phyloP scores from a whole-genome alignment of 805 yeast species.

The Jamesozyma piceae region DNA sequence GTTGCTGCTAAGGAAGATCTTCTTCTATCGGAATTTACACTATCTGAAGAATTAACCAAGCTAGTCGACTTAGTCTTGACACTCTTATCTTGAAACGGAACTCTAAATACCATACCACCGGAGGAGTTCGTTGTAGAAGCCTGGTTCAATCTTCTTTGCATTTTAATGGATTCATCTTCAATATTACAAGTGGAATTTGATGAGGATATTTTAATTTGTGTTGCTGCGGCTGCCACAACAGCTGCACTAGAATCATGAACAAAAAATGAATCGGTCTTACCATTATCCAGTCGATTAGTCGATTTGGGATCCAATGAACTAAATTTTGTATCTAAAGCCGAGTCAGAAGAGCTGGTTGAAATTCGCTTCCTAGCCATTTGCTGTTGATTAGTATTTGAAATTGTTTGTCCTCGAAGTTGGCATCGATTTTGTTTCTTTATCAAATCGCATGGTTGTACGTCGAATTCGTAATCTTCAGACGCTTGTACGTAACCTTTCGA shows the following conservation, averaged over 20 bases:
- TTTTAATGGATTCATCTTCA: slow-evolving; percentile 1
- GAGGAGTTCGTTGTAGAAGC: slow-evolving; percentile 18
- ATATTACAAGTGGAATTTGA: slow-evolving; percentile 2
- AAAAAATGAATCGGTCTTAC: not conserved
- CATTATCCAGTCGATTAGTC: not conserved
- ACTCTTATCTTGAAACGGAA: slow-evolving; percentile 53
- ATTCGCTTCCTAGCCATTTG: not conserved
- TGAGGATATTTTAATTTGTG: slow-evolving; percentile 4
- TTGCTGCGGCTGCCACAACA: not conserved
- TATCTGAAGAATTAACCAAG: not conserved
- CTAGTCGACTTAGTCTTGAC: not conserved
- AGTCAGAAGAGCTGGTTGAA: slow-evolving; percentile 1
- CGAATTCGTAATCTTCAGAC: slow-evolving; percentile 25
- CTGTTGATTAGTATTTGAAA: not conserved
- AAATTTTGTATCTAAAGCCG: not conserved
- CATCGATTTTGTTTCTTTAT: not conserved
- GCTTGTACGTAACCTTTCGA: slow-evolving; percentile 59
- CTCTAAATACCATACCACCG: slow-evolving; percentile 41
- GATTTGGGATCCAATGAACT: not conserved
- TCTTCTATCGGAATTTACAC: slow-evolving; percentile 3
- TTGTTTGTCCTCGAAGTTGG: not conserved
- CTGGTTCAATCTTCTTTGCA: not conserved
- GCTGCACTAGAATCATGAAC: not conserved
- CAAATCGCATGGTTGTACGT: slow-evolving; percentile 10
- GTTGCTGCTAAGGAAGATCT: slow-evolving; percentile 13